Conservation (phyloP, 73 alveolate species). For the Tetrahymena borealis region DNA sequence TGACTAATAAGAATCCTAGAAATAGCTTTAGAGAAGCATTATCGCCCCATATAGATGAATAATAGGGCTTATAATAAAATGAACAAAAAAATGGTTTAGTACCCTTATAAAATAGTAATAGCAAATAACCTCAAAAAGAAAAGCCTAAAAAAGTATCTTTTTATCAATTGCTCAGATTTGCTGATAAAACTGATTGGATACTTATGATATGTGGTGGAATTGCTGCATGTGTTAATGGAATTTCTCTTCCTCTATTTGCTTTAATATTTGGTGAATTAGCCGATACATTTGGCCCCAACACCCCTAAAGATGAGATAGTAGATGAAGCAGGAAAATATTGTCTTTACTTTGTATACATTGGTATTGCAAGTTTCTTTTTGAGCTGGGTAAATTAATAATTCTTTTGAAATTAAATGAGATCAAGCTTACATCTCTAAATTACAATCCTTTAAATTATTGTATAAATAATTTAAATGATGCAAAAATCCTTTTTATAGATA, state of each 20-base stretch:
- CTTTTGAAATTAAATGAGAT: too few relatives aligned
- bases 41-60: too few relatives aligned
- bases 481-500: slow-evolving; percentile 8
- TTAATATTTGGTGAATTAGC: slow-evolving; percentile 50
- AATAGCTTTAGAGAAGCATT: too few relatives aligned
- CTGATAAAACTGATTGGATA: slow-evolving; percentile 30
- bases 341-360: slow-evolving; percentile 24
- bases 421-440: too few relatives aligned
- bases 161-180: slow-evolving; percentile 21
- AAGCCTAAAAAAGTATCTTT: not conserved
- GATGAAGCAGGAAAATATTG: slow-evolving; percentile 5
- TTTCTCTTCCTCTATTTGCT: slow-evolving; percentile 51
- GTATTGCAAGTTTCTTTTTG: slow-evolving; percentile 24
- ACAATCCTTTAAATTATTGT: too few relatives aligned
- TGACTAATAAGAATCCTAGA: too few relatives aligned
- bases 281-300: slow-evolving; percentile 44
- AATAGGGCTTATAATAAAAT: too few relatives aligned
- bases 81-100: too few relatives aligned
- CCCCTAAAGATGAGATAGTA: slow-evolving; percentile 33
- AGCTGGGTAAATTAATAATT: slow-evolving; percentile 1
- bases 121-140: too few relatives aligned
- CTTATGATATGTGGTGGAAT: slow-evolving; percentile 43
- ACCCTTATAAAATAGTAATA: too few relatives aligned
- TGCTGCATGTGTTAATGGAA: slow-evolving; percentile 48
- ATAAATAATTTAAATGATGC: too few relatives aligned